Evolutionary conservation across 1,284 basidiomycete genomes (phyloP), one percentile per base, ranked within the genome.

Genomic region (Phlebopus sp.): DNA sequence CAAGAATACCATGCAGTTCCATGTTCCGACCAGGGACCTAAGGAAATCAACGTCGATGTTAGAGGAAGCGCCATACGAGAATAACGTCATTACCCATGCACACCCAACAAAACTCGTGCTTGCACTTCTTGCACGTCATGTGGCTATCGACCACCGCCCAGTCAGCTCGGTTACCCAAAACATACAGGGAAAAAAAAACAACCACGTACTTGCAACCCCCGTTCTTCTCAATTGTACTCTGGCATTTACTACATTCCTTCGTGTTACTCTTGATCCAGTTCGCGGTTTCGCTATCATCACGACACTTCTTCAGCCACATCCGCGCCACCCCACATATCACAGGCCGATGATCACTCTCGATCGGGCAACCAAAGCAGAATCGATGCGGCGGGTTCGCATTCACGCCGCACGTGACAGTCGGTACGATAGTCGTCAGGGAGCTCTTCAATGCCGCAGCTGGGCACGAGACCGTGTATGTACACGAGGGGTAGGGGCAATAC

Each of bases 181-280:
- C 27, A 17, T 17, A 49, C 14, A 41, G n/a, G 34, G 15, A 6
- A 15, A 5, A 17, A 21, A 21, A 47, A 46, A n/a, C n/a, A n/a
- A n/a, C n/a, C 10, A 83, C 90, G 63, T 66, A 94, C 92, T 97
- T 96, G 91, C 96, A 98, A 4, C 96, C 95, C n/a, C 96, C 95
- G 59, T 98, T 98, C 86, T 99, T 98, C 78, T 99, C 95, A 55
- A 99, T 98, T 43, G 95, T 97, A 59, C 92, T 94, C 64, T 90
- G 84, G 69, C 96, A 99, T 65, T 92, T 87, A 38, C 85, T 80
- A 66, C 96, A 99, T 69, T 99, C 96, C 74, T 99, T 98, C 42
- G 96, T 99, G 67, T 99, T 97, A 57, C 94, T 97, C 77, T 91
- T 92, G 73, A 99, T 95, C 96, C 96, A 99, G 67, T 99, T 98